Conservation (phyloP, 306 rosid species). For the Begonia peltatifolia region DNA sequence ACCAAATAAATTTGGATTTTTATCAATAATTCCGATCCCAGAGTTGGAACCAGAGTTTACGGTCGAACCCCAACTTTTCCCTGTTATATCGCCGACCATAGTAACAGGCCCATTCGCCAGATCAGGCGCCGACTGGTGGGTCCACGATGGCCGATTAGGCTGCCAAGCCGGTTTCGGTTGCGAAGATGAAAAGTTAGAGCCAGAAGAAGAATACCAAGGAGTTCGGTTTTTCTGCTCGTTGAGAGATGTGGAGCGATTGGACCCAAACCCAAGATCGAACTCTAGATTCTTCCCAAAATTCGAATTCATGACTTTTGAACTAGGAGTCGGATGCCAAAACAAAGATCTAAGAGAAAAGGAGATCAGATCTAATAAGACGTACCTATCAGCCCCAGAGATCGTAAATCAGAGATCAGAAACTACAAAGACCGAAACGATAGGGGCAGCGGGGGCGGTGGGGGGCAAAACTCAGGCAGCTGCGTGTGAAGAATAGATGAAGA, state of each 20-base stretch:
- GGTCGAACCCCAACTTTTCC: conserved; percentile 71
- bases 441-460: too few species aligned
- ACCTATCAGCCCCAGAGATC: conserved; percentile 8
- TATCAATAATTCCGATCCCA: conserved; percentile 39
- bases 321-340: conserved; percentile 4
- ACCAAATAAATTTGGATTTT: conserved; percentile 80
- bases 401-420: not conserved
- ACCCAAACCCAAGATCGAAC: conserved; percentile 79
- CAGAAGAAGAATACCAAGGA: conserved; percentile 21
- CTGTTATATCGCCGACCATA: conserved; percentile 88
- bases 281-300: conserved; percentile 48
- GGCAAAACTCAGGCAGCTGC: too few species aligned
- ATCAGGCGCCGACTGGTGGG: conserved; percentile 59
- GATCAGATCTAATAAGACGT: not conserved
- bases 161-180: conserved; percentile 49
- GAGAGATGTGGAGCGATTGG: conserved; percentile 62
- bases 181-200: conserved; percentile 12
- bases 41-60: conserved; percentile 21
- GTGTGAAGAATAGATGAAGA: too few species aligned
- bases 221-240: conserved; percentile 66
- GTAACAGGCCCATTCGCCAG: conserved; percentile 33
- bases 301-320: conserved; percentile 28
- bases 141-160: conserved; percentile 65
- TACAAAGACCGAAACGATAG: too few species aligned
- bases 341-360: not conserved